These are phyloP conservation scores for Camellia oleifera DNA, from an alignment of 179 eudicot genomes.

Conservation along the genomic window DNA sequence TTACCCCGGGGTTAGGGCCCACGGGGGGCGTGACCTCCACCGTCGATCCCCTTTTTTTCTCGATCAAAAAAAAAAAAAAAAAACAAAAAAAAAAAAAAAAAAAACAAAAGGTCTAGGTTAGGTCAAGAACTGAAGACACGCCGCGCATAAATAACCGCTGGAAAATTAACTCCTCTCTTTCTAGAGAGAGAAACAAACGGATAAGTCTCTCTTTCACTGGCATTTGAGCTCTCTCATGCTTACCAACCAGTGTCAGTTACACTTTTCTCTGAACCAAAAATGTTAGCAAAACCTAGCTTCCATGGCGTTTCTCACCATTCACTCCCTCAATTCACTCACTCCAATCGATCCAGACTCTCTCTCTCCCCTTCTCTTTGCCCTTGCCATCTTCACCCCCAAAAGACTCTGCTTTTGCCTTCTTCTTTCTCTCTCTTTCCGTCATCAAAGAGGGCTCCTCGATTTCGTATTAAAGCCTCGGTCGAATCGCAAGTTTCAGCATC, in stretches of 20 bases:
- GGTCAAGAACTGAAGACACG: background rate
- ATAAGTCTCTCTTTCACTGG: conserved; percentile 20
- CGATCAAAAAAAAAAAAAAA: too few species aligned
- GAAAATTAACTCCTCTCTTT: background rate
- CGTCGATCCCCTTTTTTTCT: too few species aligned
- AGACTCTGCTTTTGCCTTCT: conserved; percentile 4
- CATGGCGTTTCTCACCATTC: conserved; percentile 26
- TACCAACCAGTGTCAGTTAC: background rate
- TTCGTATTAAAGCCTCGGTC: conserved; percentile 23
- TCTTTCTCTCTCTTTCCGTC: conserved; percentile 23
- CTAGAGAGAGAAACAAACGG: conserved; percentile 15
- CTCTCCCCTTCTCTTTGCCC: conserved; percentile 28
- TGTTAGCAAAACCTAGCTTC: conserved; percentile 45
- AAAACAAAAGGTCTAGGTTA: too few species aligned
- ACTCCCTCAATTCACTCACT: conserved; percentile 16
- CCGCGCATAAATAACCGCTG: background rate
- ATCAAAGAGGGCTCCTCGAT: conserved; percentile 16
- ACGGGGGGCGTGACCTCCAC: too few species aligned
- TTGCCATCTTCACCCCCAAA: conserved; percentile 17
- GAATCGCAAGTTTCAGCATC: conserved; percentile 20
- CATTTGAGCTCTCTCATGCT: background rate
- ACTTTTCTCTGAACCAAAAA: conserved; percentile 10
- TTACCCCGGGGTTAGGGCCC: too few species aligned
- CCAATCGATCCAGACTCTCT: conserved; percentile 27
- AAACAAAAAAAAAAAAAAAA: too few species aligned